Conservation (phyloP, 139 green algal genomes). For the Marvania coccoides region DNA sequence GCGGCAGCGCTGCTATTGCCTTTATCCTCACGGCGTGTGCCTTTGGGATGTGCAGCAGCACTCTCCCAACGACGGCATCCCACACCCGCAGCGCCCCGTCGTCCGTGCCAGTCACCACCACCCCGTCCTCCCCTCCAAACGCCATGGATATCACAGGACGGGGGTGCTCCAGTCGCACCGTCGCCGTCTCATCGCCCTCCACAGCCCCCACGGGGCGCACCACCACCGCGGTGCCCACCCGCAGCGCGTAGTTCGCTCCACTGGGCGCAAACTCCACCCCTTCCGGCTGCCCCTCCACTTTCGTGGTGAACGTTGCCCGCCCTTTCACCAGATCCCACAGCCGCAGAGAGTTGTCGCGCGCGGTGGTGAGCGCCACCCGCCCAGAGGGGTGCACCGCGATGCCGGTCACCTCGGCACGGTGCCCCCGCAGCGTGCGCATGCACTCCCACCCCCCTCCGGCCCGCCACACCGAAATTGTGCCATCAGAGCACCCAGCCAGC, state of each 20-base stretch:
- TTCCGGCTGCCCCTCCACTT: slow-evolving; percentile 46
- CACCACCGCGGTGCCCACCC: slow-evolving; percentile 31
- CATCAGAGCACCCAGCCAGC: slow-evolving; percentile 69
- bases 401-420: slow-evolving; percentile 50
- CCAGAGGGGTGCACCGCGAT: slow-evolving; percentile 67
- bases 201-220: slow-evolving; percentile 29
- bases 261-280: slow-evolving; percentile 31
- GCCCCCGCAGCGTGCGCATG: slow-evolving; percentile 57
- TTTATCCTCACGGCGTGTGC: slow-evolving; percentile 5
- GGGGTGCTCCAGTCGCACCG: slow-evolving; percentile 6
- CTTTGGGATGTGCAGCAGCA: not conserved
- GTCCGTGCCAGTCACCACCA: slow-evolving; percentile 25
- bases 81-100: slow-evolving; percentile 40
- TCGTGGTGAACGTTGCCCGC: slow-evolving; percentile 46
- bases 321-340: slow-evolving; percentile 82
- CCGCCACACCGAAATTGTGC: slow-evolving; percentile 64
- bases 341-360: slow-evolving; percentile 53
- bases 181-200: not conserved
- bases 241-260: slow-evolving; percentile 43
- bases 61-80: slow-evolving; percentile 21
- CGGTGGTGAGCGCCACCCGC: slow-evolving; percentile 58
- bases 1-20: not conserved
- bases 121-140: not conserved
- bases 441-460: slow-evolving; percentile 63
- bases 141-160: slow-evolving; percentile 31